Percentiles rank a stretch among this genome's conserved stretches.
phyloP scores from a whole-genome alignment of 2,329 filamentous ascomycete species.

The Colletotrichum somersetense region DNA sequence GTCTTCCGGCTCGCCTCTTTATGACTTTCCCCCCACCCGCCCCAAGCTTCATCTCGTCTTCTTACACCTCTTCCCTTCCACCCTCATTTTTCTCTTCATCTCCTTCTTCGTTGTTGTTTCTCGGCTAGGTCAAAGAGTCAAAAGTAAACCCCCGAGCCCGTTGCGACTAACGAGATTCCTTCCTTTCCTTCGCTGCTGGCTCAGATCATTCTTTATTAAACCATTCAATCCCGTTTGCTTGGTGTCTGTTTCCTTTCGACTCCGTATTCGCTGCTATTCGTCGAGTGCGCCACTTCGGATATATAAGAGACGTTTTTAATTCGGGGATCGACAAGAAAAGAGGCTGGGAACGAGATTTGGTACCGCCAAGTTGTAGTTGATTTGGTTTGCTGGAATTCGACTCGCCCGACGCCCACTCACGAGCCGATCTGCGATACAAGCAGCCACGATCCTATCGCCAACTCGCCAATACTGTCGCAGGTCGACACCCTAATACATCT shows the following conservation, averaged over 20 bases:
- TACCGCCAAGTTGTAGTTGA: conserved; percentile 13
- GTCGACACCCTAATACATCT: conserved; percentile 60
- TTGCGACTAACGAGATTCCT: conserved; percentile 51
- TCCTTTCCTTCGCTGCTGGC: conserved; percentile 68
- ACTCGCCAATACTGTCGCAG: conserved; percentile 61
- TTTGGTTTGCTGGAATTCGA: conserved; percentile 26
- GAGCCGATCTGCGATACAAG: conserved; percentile 35
- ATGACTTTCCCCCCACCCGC: conserved; percentile 54
- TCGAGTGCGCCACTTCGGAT: conserved; percentile 35
- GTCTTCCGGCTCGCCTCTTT: conserved; percentile 49
- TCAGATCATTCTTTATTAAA: conserved; percentile 63
- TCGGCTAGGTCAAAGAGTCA: conserved; percentile 61
- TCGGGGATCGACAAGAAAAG: conserved; percentile 27
- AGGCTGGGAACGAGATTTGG: conserved; percentile 26
- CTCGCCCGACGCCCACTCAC: conserved; percentile 13
- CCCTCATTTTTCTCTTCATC: conserved; percentile 51
- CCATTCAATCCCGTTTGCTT: conserved; percentile 35
- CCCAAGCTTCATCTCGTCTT: conserved; percentile 42
- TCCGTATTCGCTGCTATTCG: conserved; percentile 47
- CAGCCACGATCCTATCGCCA: conserved; percentile 40
- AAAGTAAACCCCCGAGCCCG: conserved; percentile 50
- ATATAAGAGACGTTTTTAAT: conserved; percentile 40
- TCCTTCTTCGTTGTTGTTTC: conserved; percentile 49
- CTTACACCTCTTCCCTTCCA: conserved; percentile 45
- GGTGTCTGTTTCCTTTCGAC: conserved; percentile 42